phyloP scores from a whole-genome alignment of 139 green algal species.

The Trebouxia sp. region DNA sequence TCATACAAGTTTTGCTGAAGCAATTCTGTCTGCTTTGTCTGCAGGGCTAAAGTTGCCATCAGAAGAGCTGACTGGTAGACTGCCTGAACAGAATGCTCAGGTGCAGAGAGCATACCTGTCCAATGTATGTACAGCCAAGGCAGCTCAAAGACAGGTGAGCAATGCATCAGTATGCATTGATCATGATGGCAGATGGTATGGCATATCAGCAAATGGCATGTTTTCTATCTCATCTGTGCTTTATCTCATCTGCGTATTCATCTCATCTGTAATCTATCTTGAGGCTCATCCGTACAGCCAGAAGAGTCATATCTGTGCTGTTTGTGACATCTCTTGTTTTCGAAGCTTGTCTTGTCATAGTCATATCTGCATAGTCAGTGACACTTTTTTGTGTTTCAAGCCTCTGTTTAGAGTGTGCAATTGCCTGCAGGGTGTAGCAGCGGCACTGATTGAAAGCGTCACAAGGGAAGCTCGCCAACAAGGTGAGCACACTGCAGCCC shows the following conservation, averaged over 20 bases:
- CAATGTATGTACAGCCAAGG: conserved; percentile 71
- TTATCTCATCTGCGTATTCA: too few relatives aligned
- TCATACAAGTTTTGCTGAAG: background rate
- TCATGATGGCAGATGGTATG: background rate
- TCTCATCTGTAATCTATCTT: too few relatives aligned
- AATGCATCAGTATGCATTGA: too few relatives aligned
- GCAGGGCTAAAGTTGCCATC: conserved; percentile 62
- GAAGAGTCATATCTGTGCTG: too few relatives aligned
- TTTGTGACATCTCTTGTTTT: too few relatives aligned
- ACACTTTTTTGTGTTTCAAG: too few relatives aligned
- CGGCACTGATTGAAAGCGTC: conserved; percentile 38
- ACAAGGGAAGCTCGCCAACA: background rate
- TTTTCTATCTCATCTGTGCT: too few relatives aligned
- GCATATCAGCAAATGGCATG: background rate
- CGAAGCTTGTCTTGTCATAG: too few relatives aligned
- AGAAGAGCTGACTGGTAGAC: conserved; percentile 74
- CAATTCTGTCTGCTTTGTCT: background rate
- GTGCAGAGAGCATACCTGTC: conserved; percentile 68
- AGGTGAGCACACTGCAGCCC: too few relatives aligned
- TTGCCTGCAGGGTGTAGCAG: conserved; percentile 39
- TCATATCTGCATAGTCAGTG: too few relatives aligned
- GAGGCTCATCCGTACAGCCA: too few relatives aligned
- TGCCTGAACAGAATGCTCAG: background rate
- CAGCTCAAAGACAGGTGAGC: conserved; percentile 41
- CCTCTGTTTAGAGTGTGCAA: too few relatives aligned